Base-by-base conservation (phyloP, 2,329 filamentous ascomycete species). In the Paecilomyces formosus region DNA sequence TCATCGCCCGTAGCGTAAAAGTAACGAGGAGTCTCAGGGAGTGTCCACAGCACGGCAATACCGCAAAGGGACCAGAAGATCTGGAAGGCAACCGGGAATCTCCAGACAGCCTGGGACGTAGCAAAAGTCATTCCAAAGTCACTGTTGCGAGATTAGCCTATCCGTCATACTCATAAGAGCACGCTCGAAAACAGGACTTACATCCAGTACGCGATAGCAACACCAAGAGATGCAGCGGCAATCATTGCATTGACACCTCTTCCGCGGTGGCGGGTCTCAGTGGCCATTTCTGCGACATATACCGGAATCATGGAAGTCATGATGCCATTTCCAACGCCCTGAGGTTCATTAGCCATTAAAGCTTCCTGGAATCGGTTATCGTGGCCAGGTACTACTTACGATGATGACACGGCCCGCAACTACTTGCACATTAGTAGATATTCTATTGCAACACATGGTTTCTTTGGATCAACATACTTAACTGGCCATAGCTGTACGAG, bases 281-380 rank as follows among this genome's bases (percentile, higher is more conserved):
- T 63, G 3, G 70, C 65, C 21, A 68, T 72, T 56, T 72, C 70
- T 1, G 69, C 68, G 50, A 72, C 61, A 49, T 69, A 71, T 9
- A 68, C 66, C 5, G 70, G 70, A 11, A 65, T 65, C 53, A 65
- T 65, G 8, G 67, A 65, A 7, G 67, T 66, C 50, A 68, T 65
- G 54, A 71, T 66, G 30, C 70, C 70, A 60, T 72, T 72, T 30
- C 67, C 70, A 58, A 72, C 62, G 54, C 70, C 70, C 67, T 69
- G n/a, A 31, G 11, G 31, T 6, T 21, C 13, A 21, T 33, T 9
- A 26, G 50, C 12, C 8, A 8, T 24, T 15, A 31, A 12, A 13
- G 6, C 22, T 7, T 18, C 13, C 57, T 24, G 31, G 15, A 13
- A 39, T 45, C 18, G n/a, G 18, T 18, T 45, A 15, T 45, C 18